Evolutionary conservation across 352 stramenopile species (phyloP).

Genomic region (Globisporangium uncinulatum): DNA sequence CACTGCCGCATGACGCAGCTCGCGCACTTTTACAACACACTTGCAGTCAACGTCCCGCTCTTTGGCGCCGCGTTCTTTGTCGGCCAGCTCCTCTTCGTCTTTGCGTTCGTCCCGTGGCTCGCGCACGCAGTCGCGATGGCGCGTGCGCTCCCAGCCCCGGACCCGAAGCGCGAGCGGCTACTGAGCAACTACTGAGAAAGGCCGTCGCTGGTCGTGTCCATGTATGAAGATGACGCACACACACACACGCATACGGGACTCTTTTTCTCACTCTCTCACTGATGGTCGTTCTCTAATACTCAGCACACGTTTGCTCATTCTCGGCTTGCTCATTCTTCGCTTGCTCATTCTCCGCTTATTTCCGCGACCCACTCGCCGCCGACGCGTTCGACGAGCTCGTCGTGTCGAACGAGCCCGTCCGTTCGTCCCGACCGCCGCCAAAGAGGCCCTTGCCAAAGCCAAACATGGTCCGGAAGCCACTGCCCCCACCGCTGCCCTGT

Average conservation of each 20-base stretch:
- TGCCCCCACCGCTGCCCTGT: conserved; percentile 17
- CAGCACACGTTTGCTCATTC: too few relatives aligned
- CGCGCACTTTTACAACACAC: conserved; percentile 72
- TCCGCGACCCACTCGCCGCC: conserved; percentile 6
- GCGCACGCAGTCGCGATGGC: conserved; percentile 69
- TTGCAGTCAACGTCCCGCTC: conserved; percentile 65
- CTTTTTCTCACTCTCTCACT: conserved; percentile 1
- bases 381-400: conserved; percentile 17
- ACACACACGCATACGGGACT: conserved; percentile 6
- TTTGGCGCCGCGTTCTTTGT: conserved; percentile 73
- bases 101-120: conserved; percentile 73
- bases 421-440: conserved; percentile 36
- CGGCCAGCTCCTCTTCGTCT: conserved; percentile 64
- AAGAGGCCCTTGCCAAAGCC: conserved; percentile 74
- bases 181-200: conserved; percentile 45
- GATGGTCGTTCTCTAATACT: conserved; percentile 11
- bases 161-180: conserved; percentile 68
- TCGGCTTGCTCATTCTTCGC: too few relatives aligned
- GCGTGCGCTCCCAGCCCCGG: conserved; percentile 45
- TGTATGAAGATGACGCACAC: conserved; percentile 1
- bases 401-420: conserved; percentile 51
- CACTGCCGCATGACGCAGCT: conserved; percentile 79
- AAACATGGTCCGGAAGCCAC: conserved; percentile 53
- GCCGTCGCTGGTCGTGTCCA: too few relatives aligned
- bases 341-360: conserved; percentile 1